A percentile compares a stretch with the other conserved stretches of the same genome.
phyloP scores from a whole-genome alignment of 2,329 filamentous ascomycete genomes.

The Fusarium sp. region DNA sequence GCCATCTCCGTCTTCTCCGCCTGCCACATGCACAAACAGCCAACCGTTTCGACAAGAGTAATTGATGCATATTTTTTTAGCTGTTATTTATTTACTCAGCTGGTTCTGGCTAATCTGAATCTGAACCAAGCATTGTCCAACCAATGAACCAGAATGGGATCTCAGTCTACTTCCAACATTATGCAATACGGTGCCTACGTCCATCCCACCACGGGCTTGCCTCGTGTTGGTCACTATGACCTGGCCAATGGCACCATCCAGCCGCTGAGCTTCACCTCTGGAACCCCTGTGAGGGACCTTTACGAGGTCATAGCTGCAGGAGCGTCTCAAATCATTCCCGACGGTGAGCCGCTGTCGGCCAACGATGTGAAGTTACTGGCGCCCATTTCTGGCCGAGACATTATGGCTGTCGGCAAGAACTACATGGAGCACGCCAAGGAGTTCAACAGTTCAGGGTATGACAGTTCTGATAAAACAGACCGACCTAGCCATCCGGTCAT shows the following conservation, averaged over 20 bases:
- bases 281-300: background rate
- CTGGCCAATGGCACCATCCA: background rate
- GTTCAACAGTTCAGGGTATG: conserved; percentile 64
- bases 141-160: background rate
- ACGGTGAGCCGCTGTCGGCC: background rate
- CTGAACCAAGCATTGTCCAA: too few relatives aligned
- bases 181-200: background rate
- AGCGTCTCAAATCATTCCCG: background rate
- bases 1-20: background rate
- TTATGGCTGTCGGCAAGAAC: conserved; percentile 67
- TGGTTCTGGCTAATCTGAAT: too few relatives aligned
- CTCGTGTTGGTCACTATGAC: background rate
- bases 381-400: conserved; percentile 58
- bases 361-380: conserved; percentile 53
- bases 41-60: background rate
- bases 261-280: background rate
- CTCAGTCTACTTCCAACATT: background rate
- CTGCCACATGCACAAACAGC: background rate
- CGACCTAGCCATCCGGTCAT: conserved; percentile 64
- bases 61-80: background rate
- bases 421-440: conserved; percentile 66
- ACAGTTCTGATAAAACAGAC: conserved; percentile 64
- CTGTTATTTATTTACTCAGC: background rate
- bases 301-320: background rate
- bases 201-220: background rate